Evolutionary conservation across 176 grass and related monocot species (phyloP), one percentile per base, ranked within the genome.

Genomic region (Musa beccarii): DNA sequence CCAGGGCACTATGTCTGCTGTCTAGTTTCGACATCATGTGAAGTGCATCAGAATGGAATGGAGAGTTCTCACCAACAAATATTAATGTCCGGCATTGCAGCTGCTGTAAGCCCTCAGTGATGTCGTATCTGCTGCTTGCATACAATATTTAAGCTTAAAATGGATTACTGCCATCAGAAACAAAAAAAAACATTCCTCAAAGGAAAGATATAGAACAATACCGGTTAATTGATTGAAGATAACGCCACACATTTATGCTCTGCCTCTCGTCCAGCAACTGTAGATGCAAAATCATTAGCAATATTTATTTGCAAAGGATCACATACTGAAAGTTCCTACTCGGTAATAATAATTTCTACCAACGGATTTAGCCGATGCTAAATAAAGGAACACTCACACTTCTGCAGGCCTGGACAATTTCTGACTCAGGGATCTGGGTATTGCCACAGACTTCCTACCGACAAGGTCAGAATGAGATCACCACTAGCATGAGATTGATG

Each of bases 1-100:
- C 68, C 68, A 80, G 52, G 52, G 78, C 69, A 63, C 68, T 73
- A 19, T 20, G 20, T 72, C 78, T 71, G 51, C 53, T 72, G 55
- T 72, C 54, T 69, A 80, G 28, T 59, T 80, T 73, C 17, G 78
- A 52, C 21, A 69, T 51, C 78, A 80, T 73, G 68, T 72, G 43
- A 54, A 80, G 78, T 15, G 69, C 78, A 28, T 80, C 66, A 72
- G n/a, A 72, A 80, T 72, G 43, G 56, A 63, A 80, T 1, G 69
- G 55, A 53, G 78, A 80, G 68, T 63, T 19, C 20, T 80, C 68
- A 28, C 78, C 78, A 61, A 80, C 78, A 73, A 80, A 80, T 80
- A 80, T 19, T 43, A 80, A 21, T 13, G 68, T 73, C 56, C 55
- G 54, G 50, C 78, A 80, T 7, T 24, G 54, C 49, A 80, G 68